Percentiles rank a stretch among this genome's conserved stretches.
These are phyloP conservation scores for Teunomyces tritomae DNA, from an alignment of 805 yeast genomes.

Conservation along the genomic window DNA sequence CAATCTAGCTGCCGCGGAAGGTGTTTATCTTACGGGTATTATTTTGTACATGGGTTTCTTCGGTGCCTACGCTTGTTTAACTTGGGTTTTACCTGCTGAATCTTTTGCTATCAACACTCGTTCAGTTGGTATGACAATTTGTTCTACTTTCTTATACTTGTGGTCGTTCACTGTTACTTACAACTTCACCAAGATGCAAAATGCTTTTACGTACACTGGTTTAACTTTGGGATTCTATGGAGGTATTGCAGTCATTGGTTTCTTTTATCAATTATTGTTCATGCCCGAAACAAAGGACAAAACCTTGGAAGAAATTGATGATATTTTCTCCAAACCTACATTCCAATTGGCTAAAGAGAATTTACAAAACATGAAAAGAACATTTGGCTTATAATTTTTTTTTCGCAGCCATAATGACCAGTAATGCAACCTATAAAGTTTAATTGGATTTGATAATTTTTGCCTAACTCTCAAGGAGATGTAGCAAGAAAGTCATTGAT, in stretches of 20 bases:
- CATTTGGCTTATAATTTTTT: slow-evolving; percentile 7
- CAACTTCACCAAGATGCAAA: slow-evolving; percentile 57
- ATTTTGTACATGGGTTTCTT: slow-evolving; percentile 64
- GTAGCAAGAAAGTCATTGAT: background rate
- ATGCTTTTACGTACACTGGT: slow-evolving; percentile 59
- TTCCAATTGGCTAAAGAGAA: slow-evolving; percentile 33
- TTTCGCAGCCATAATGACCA: background rate
- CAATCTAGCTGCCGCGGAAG: slow-evolving; percentile 49
- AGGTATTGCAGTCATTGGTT: slow-evolving; percentile 59
- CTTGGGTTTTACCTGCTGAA: slow-evolving; percentile 71
- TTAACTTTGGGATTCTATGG: slow-evolving; percentile 66
- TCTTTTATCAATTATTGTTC: slow-evolving; percentile 50
- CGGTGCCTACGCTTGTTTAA: slow-evolving; percentile 63
- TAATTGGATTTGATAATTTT: background rate
- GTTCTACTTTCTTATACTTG: slow-evolving; percentile 53
- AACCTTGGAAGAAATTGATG: slow-evolving; percentile 72
- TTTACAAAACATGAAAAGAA: slow-evolving; percentile 26
- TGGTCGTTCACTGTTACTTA: slow-evolving; percentile 66
- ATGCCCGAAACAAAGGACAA: slow-evolving; percentile 73
- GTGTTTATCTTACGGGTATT: slow-evolving; percentile 60
- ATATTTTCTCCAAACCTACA: slow-evolving; percentile 52
- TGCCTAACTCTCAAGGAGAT: background rate
- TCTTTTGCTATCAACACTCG: slow-evolving; percentile 58
- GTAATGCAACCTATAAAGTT: too few relatives aligned
- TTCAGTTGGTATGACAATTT: slow-evolving; percentile 63